Evolutionary conservation across 1,139 yeast genomes (phyloP).

Genomic region (Kluyveromyces marxianus): DNA sequence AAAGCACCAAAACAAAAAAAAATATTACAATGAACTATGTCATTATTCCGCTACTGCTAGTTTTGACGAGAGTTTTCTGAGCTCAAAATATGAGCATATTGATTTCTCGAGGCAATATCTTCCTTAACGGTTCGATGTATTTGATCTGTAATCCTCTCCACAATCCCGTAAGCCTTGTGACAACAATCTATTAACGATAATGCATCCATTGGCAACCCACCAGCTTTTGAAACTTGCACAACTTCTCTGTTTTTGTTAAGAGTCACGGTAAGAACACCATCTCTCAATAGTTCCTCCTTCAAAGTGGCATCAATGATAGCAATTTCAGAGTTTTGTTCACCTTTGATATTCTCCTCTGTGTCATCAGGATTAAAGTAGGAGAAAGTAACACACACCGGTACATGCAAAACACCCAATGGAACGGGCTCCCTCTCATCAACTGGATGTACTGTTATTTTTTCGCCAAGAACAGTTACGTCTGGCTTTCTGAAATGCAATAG

Average conservation of each 20-base stretch:
- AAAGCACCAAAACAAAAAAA: not conserved
- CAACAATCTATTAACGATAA: slow-evolving; percentile 60
- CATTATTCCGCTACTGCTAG: not conserved
- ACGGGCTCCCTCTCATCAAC: slow-evolving; percentile 80
- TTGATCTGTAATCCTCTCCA: slow-evolving; percentile 55
- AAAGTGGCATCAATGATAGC: slow-evolving; percentile 69
- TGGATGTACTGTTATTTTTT: slow-evolving; percentile 60
- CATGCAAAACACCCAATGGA: slow-evolving; percentile 74
- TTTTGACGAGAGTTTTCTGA: slow-evolving; percentile 28
- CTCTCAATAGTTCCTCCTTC: slow-evolving; percentile 69
- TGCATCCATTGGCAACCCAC: slow-evolving; percentile 84
- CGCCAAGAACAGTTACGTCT: slow-evolving; percentile 70
- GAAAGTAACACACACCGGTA: slow-evolving; percentile 88
- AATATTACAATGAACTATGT: not conserved
- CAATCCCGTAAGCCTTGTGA: slow-evolving; percentile 56
- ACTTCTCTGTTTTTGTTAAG: slow-evolving; percentile 84
- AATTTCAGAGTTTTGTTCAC: slow-evolving; percentile 52
- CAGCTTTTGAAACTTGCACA: slow-evolving; percentile 84
- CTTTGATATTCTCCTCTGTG: slow-evolving; percentile 61
- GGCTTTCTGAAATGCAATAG: slow-evolving; percentile 78
- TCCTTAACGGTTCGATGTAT: slow-evolving; percentile 50
- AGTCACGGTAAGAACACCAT: slow-evolving; percentile 78
- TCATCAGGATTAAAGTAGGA: slow-evolving; percentile 68
- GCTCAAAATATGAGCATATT: slow-evolving; percentile 25
- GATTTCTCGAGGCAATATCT: slow-evolving; percentile 40